phyloP scores from a whole-genome alignment of 371 early-diverging fungal genomes.

The Rhizopus stolonifer region DNA sequence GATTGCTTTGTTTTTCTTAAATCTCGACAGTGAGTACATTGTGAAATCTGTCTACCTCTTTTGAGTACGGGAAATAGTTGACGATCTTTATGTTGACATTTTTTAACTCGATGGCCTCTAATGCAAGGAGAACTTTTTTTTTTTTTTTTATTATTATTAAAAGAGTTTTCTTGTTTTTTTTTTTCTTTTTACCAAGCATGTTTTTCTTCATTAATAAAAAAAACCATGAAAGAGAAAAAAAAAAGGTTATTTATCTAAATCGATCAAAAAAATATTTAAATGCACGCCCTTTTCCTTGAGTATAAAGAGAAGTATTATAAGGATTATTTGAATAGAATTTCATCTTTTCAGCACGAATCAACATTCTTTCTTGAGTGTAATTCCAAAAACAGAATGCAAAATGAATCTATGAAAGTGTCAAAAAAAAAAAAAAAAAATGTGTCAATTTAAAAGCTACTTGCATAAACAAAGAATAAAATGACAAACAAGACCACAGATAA shows the following conservation, averaged over 20 bases:
- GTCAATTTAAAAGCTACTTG: conserved; percentile 10
- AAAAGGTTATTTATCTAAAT: no score
- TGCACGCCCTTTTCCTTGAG: background rate
- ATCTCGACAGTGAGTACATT: conserved; percentile 39
- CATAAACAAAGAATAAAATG: conserved; percentile 23
- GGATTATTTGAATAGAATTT: background rate
- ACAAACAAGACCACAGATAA: conserved; percentile 16
- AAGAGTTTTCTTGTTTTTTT: background rate
- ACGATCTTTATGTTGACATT: conserved; percentile 33
- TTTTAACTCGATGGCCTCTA: conserved; percentile 36
- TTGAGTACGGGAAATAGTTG: conserved; percentile 23
- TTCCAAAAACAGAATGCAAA: conserved; percentile 21
- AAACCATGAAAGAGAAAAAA: conserved; percentile 17
- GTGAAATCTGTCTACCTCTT: conserved; percentile 34
- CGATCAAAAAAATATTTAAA: background rate
- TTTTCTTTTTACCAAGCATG: conserved; percentile 26
- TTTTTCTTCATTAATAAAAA: conserved; percentile 24
- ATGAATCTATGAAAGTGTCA: conserved; percentile 12
- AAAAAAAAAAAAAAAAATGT: no score
- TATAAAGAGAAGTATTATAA: background rate
- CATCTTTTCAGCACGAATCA: conserved; percentile 3
- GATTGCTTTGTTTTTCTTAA: conserved; percentile 25
- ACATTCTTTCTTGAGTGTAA: conserved; percentile 11
- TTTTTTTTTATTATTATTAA: no score
- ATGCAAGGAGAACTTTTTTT: conserved; percentile 28